Evolutionary conservation across 2,329 filamentous ascomycete species (phyloP).

Genomic region (Claviceps humidiphila): DNA sequence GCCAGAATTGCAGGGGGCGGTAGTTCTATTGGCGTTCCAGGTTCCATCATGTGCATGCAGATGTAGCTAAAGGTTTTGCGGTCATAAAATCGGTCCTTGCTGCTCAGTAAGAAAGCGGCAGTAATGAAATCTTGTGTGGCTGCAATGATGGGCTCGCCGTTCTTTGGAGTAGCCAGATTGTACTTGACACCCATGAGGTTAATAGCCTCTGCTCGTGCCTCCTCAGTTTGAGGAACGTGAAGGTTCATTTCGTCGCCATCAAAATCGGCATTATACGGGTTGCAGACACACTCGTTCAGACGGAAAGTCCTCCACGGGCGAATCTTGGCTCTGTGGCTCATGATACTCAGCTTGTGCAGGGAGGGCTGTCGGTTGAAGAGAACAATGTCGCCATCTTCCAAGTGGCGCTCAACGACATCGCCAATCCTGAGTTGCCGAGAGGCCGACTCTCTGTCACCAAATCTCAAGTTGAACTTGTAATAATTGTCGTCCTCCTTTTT

Average conservation of each 20-base stretch:
- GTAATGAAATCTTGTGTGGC: slow-evolving; percentile 99
- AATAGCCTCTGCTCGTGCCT: slow-evolving; percentile 87
- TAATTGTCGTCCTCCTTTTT: slow-evolving; percentile 56
- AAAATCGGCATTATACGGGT: slow-evolving; percentile 97
- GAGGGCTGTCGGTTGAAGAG: slow-evolving; percentile 97
- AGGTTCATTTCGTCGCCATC: slow-evolving; percentile 99
- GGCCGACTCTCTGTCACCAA: slow-evolving; percentile 23
- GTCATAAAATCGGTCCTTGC: slow-evolving; percentile 87
- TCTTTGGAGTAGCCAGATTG: slow-evolving; percentile 90
- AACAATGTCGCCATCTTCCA: slow-evolving; percentile 90
- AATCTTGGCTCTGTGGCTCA: slow-evolving; percentile 87
- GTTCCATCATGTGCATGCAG: slow-evolving; percentile 87
- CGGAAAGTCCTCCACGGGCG: slow-evolving; percentile 92
- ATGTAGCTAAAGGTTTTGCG: slow-evolving; percentile 79
- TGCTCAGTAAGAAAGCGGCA: slow-evolving; percentile 78
- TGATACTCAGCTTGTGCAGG: slow-evolving; percentile 95
- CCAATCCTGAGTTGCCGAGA: slow-evolving; percentile 66
- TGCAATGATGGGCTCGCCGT: slow-evolving; percentile 94
- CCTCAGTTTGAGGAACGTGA: slow-evolving; percentile 94
- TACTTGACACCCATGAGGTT: slow-evolving; percentile 97
- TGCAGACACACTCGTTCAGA: slow-evolving; percentile 95
- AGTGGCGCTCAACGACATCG: slow-evolving; percentile 84
- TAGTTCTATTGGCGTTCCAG: slow-evolving; percentile 63
- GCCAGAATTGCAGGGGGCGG: slow-evolving; percentile 80
- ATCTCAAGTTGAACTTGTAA: neutral